A percentile compares a stretch with the other conserved stretches of the same genome.
phyloP scores from a whole-genome alignment of 257 asterid species.

The Echites panduratus region DNA sequence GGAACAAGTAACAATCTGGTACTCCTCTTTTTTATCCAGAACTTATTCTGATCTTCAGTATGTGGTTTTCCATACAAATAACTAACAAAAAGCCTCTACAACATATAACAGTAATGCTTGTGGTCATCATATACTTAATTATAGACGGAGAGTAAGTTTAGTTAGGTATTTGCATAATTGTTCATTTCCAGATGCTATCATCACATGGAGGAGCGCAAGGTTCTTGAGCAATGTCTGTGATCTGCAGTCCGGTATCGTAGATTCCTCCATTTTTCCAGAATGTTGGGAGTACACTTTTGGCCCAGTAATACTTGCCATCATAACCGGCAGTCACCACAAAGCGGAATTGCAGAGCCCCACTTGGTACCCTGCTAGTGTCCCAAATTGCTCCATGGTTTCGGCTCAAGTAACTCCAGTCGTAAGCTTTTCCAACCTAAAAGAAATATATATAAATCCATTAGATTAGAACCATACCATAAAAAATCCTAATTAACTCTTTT shows the following conservation, averaged over 20 bases:
- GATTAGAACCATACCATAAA: not conserved
- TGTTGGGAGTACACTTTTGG: conserved; percentile 55
- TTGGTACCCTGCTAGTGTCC: conserved; percentile 72
- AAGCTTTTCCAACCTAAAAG: conserved; percentile 38
- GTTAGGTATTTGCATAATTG: not conserved
- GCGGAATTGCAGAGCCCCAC: conserved; percentile 62
- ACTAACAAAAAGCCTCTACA: too few relatives aligned
- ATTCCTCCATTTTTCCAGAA: conserved; percentile 47
- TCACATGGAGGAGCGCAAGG: conserved; percentile 55
- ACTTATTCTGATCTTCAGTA: not conserved
- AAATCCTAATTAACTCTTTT: too few relatives aligned
- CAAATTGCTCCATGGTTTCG: conserved; percentile 68
- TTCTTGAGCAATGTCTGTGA: conserved; percentile 69
- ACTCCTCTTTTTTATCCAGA: not conserved
- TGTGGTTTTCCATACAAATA: not conserved
- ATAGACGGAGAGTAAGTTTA: not conserved
- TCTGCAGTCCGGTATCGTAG: conserved; percentile 65
- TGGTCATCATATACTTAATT: too few relatives aligned
- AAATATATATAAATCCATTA: not conserved
- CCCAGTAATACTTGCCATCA: conserved; percentile 73
- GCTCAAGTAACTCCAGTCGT: conserved; percentile 58
- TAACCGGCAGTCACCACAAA: conserved; percentile 66
- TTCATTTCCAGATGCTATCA: conserved; percentile 34
- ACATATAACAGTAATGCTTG: not conserved
- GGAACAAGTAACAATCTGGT: not conserved